phyloP scores from a whole-genome alignment of 352 stramenopile species.

The Pythium rhizo-oryzae region DNA sequence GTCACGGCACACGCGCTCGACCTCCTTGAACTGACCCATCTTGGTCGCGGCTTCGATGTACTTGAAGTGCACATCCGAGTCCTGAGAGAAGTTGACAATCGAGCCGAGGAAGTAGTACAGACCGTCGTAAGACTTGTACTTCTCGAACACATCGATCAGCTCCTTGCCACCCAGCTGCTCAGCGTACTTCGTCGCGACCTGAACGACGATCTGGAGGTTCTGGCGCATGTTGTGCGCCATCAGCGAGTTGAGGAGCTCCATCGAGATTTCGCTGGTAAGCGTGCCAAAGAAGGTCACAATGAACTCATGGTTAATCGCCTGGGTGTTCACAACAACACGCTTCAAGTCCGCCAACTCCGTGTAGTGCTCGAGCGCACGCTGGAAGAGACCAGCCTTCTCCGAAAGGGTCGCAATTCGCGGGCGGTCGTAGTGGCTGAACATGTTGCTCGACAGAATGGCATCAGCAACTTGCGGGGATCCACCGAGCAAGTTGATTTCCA shows the following conservation, averaged over 20 bases:
- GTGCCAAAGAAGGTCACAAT: constrained; percentile 99
- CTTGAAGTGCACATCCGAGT: constrained; percentile 99
- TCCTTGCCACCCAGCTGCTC: constrained; percentile 93
- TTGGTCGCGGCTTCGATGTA: constrained; percentile 99
- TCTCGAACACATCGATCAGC: constrained; percentile 99
- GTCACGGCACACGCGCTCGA: constrained; percentile 99
- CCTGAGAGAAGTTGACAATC: constrained; percentile 99
- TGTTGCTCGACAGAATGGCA: constrained; percentile 99
- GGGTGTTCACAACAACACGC: constrained; percentile 92
- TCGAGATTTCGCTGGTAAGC: constrained; percentile 96
- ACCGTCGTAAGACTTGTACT: constrained; percentile 98
- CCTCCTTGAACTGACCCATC: constrained; percentile 99
- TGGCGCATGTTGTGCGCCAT: constrained; percentile 97
- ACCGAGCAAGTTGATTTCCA: constrained; percentile 99
- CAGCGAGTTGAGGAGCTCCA: constrained; percentile 98
- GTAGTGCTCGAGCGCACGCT: constrained; percentile 99
- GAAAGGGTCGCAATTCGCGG: constrained; percentile 98
- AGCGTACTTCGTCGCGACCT: constrained; percentile 96
- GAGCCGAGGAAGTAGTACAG: constrained; percentile 99
- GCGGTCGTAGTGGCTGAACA: constrained; percentile 99
- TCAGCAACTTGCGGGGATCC: constrained; percentile 99
- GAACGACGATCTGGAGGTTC: constrained; percentile 99
- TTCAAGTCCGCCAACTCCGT: constrained; percentile 98
- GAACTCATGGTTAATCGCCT: constrained; percentile 97
- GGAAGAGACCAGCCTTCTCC: constrained; percentile 98